These are phyloP conservation scores for Euphorbia schlechtendalii DNA, from an alignment of 441 rosid genomes.

Conservation along the genomic window DNA sequence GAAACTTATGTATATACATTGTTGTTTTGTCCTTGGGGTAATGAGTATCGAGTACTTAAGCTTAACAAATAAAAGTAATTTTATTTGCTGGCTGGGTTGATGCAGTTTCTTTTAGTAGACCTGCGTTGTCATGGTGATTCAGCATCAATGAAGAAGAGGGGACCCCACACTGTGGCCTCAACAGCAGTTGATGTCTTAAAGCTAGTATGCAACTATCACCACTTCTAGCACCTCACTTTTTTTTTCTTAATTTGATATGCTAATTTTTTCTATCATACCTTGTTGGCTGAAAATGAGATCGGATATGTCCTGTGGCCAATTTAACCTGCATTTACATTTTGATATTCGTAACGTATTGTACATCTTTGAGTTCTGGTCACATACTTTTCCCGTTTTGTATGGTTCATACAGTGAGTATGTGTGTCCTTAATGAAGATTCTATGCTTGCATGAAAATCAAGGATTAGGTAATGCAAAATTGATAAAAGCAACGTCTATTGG, in stretches of 20 bases:
- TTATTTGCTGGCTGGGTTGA: conserved; percentile 5
- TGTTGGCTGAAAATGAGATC: neutral
- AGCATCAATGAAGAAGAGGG: conserved; percentile 57
- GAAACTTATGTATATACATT: neutral
- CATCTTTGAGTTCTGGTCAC: neutral
- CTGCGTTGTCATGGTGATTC: conserved; percentile 97
- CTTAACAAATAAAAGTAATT: neutral
- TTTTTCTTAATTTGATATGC: conserved; percentile 12
- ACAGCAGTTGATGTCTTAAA: conserved; percentile 84
- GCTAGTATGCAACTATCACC: conserved; percentile 46
- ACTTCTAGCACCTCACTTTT: neutral
- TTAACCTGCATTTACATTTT: neutral
- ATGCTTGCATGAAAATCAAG: neutral
- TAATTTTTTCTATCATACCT: neutral
- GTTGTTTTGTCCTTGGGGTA: neutral
- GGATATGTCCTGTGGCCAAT: neutral
- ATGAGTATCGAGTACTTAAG: neutral
- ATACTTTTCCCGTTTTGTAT: neutral
- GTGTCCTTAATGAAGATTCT: neutral
- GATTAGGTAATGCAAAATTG: neutral
- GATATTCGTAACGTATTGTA: neutral
- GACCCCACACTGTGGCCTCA: conserved; percentile 74
- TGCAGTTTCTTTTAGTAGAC: conserved; percentile 85
- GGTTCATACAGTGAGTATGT: neutral
- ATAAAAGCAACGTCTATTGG: neutral